phyloP scores from a whole-genome alignment of 495 filamentous ascomycete genomes.

The Cercophora samala region DNA sequence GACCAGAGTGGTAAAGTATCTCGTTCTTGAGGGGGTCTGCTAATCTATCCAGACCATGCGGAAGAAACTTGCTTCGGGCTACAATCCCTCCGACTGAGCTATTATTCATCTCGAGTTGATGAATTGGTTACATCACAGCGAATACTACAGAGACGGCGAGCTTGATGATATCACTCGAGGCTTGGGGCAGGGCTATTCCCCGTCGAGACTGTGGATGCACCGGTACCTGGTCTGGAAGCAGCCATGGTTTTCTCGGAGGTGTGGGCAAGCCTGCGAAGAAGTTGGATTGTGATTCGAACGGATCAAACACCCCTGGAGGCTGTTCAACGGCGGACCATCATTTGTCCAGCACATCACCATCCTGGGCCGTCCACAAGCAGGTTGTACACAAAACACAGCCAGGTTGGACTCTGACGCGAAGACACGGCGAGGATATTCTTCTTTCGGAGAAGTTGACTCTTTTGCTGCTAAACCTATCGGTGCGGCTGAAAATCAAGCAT shows the following conservation, averaged over 20 bases:
- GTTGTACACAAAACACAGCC: constrained; percentile 2
- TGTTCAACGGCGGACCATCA: not conserved
- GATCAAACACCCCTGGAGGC: not conserved
- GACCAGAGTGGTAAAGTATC: not conserved
- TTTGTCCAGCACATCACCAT: not conserved
- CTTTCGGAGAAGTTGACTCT: not conserved
- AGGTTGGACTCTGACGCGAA: constrained; percentile 8
- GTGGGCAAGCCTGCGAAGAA: not conserved
- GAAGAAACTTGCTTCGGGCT: not conserved
- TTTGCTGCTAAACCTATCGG: constrained; percentile 20
- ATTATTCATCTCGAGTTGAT: constrained; percentile 26
- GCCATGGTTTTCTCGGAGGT: not conserved
- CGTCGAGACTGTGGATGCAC: constrained; percentile 1
- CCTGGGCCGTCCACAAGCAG: constrained; percentile 11
- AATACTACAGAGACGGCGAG: not conserved
- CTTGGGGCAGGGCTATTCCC: not conserved
- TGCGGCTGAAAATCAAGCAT: constrained; percentile 21
- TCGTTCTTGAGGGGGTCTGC: not conserved
- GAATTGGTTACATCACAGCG: constrained; percentile 16
- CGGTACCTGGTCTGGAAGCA: not conserved
- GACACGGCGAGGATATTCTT: constrained; percentile 14
- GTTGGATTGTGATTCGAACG: not conserved
- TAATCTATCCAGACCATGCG: not conserved
- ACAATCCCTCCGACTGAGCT: constrained; percentile 4
- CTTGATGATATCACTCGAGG: not conserved